Evolutionary conservation across 176 grass and related monocot genomes (phyloP), one percentile per base, ranked within the genome.

Genomic region (Juncus inflexus): DNA sequence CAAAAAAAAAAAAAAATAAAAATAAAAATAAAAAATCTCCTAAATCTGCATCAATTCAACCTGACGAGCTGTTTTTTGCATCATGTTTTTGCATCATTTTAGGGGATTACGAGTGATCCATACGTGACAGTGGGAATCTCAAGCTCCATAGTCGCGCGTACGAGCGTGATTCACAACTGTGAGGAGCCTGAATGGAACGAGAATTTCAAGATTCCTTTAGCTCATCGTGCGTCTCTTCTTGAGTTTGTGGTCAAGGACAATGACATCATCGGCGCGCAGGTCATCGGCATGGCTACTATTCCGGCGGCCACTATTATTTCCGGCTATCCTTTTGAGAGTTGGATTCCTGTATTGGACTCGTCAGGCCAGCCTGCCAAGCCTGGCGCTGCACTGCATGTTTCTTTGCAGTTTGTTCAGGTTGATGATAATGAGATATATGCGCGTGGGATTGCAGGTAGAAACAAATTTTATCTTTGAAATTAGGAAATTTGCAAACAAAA

Each of bases 251-350:
- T 96, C 69, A 78, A 74, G 73, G 91, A 96, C 67, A 72, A 73
- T 6, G 91, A 96, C 58, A 56, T 81, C 2, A 80, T 90, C 65
- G 91, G 86, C 47, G 80, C 87, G 40, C 80, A 96, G 56, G 65
- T 85, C 81, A 87, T 96, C 49, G 87, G 91, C 69, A 39, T 0
- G 13, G 84, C 84, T 15, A 13, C 7, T 2, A 58, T 96, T 40
- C 9, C 84, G 35, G 76, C 81, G 11, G 37, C 40, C 1, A 0
- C 0, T 0, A 3, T 96, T 38, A 67, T 77, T 64, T 19, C 61
- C 12, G 1, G 66, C 1, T 1, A 41, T 1, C 11, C 4, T 40
- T 58, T 66, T 28, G 9, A 54, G 15, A 64, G 35, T 3, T 77
- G 73, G 80, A 40, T 77, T 50, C 52, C 57, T n/a, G 59, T 83